Conservation (phyloP, 805 yeast genomes). For the Helenozyma baotianmanensis region DNA sequence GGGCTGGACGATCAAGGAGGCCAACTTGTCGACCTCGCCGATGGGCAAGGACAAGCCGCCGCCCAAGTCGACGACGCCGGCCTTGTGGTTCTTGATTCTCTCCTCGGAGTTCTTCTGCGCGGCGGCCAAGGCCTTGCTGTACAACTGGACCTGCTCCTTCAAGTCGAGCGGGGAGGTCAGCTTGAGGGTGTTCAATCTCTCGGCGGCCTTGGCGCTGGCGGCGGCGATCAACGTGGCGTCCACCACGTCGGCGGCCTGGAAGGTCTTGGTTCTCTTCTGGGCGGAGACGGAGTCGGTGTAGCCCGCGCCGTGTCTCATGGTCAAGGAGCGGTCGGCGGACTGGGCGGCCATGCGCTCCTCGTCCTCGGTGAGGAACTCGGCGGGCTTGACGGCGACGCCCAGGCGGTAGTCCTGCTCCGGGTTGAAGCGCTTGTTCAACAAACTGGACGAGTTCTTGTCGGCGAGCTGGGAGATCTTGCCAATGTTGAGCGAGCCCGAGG, state of each 20-base stretch:
- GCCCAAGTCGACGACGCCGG: conserved; percentile 66
- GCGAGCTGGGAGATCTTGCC: conserved; percentile 33
- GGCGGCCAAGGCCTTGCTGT: conserved; percentile 68
- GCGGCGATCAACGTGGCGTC: conserved; percentile 47
- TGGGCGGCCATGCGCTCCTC: conserved; percentile 48
- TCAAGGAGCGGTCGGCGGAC: conserved; percentile 56
- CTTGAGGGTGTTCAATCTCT: conserved; percentile 30
- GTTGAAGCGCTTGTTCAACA: conserved; percentile 38
- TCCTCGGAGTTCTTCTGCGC: conserved; percentile 67
- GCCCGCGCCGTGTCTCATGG: conserved; percentile 37
- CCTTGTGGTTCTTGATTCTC: conserved; percentile 47
- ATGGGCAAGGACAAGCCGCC: conserved; percentile 80
- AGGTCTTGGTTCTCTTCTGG: conserved; percentile 27
- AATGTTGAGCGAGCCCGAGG: conserved; percentile 22
- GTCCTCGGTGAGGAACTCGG: conserved; percentile 34
- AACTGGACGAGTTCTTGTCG: conserved; percentile 34
- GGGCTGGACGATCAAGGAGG: conserved; percentile 76
- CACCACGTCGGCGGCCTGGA: conserved; percentile 40
- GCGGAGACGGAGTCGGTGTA: conserved; percentile 21
- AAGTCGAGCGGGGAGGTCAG: conserved; percentile 26
- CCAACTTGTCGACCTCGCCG: conserved; percentile 74
- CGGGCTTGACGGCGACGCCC: conserved; percentile 25
- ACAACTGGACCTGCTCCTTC: conserved; percentile 48
- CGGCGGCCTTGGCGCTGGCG: conserved; percentile 44
- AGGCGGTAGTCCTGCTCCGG: conserved; percentile 39